Evolutionary conservation across 2,329 filamentous ascomycete species (phyloP).

Genomic region (Seiridium cupressi): DNA sequence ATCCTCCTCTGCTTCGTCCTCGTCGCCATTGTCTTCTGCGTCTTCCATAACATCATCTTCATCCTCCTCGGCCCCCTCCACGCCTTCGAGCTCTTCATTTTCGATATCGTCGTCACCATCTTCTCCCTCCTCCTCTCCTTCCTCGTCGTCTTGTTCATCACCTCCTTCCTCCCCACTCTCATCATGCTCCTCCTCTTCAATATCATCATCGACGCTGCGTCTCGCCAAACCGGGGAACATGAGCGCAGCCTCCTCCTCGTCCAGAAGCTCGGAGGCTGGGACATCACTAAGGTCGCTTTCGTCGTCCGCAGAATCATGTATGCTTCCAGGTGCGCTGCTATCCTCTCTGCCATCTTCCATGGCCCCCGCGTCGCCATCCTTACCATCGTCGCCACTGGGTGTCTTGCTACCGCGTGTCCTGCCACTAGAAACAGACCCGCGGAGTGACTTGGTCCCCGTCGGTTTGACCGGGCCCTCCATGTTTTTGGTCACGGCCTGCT

Average conservation of each 20-base stretch:
- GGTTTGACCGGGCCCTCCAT: constrained; percentile 47
- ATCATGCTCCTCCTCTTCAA: constrained; percentile 12
- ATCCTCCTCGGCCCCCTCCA: constrained; percentile 9
- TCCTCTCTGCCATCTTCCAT: constrained; percentile 18
- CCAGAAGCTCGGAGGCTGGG: constrained; percentile 58
- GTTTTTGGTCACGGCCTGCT: constrained; percentile 52
- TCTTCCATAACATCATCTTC: constrained; percentile 11
- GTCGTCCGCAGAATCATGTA: constrained; percentile 65
- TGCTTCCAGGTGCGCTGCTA: constrained; percentile 56
- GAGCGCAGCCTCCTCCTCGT: constrained; percentile 43
- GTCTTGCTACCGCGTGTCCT: constrained; percentile 40
- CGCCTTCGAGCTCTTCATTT: constrained; percentile 9
- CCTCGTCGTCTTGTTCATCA: constrained; percentile 17
- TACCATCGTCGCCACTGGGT: constrained; percentile 29
- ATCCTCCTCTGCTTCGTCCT: constrained; percentile 13
- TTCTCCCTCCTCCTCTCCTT: constrained; percentile 16
- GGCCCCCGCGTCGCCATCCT: constrained; percentile 33
- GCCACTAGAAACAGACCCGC: constrained; percentile 51
- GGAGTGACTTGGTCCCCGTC: constrained; percentile 39
- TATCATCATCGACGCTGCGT: constrained; percentile 26
- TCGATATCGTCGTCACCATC: constrained; percentile 7
- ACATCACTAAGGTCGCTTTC: constrained; percentile 70
- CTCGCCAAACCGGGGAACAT: constrained; percentile 48
- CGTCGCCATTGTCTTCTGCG: constrained; percentile 15
- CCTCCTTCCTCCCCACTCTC: constrained; percentile 14